Evolutionary conservation across 1,139 yeast species (phyloP).

Genomic region (Geotrichum histeridarum): DNA sequence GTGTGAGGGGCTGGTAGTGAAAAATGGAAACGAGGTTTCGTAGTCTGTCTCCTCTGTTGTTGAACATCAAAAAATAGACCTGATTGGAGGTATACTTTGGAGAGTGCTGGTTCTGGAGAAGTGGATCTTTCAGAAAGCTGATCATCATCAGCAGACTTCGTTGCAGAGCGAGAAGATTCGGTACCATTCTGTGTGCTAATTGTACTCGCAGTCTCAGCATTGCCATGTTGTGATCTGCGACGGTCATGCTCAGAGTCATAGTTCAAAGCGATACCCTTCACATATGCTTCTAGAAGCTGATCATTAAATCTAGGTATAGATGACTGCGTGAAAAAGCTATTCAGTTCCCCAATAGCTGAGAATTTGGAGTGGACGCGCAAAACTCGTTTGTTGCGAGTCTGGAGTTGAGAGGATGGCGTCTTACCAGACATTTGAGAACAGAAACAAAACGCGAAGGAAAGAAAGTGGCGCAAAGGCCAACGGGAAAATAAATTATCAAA

Average conservation of each 20-base stretch:
- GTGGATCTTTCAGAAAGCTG: background rate
- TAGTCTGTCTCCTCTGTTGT: constrained; percentile 1
- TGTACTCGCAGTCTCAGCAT: background rate
- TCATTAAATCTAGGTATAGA: constrained; percentile 14
- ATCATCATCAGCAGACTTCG: background rate
- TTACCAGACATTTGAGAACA: constrained; percentile 6
- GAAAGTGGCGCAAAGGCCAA: background rate
- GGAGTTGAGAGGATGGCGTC: background rate
- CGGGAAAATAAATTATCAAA: background rate
- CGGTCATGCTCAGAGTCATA: constrained; percentile 6
- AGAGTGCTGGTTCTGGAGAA: background rate
- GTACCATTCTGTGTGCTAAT: background rate
- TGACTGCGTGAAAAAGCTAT: constrained; percentile 8
- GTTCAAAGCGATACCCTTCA: constrained; percentile 14
- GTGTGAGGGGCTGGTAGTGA: constrained; percentile 27
- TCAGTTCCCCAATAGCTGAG: constrained; percentile 13
- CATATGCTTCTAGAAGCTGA: constrained; percentile 16
- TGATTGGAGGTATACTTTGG: constrained; percentile 11
- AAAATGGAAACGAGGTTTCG: constrained; percentile 20
- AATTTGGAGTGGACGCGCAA: constrained; percentile 13
- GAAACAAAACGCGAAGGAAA: background rate
- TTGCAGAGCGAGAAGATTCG: background rate
- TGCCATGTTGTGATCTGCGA: background rate
- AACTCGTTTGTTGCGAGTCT: constrained; percentile 7
- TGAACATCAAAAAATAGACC: constrained; percentile 15